Evolutionary conservation across 257 asterid species (phyloP), one percentile per base, ranked within the genome.

Genomic region (Solanum clarkiae): DNA sequence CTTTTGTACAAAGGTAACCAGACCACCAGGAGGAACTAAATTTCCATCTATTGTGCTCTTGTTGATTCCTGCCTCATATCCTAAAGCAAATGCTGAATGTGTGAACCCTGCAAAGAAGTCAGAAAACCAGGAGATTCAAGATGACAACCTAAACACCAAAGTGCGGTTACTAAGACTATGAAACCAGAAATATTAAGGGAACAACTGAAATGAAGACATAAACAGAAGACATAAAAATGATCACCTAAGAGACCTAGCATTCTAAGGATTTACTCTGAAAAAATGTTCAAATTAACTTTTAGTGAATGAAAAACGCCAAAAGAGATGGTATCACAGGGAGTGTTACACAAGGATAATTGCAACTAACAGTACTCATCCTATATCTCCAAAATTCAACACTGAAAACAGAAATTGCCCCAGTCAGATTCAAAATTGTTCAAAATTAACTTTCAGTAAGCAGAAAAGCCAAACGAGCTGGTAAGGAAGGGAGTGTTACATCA

Each of bases 21-120:
- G 98, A 84, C 97, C 98, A 85, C 97, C 98, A 4, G 98, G 98
- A 17, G 99, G 99, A 89, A 96, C 99, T 89, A 94, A 92, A 88
- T 92, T 94, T 20, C 93, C 98, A 87, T 96, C 97, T 56, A 96
- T 93, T 72, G 91, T 87, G 88, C 93, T 91, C 86, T 93, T 96
- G 77, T 87, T 86, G 85, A 94, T 92, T 85, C 97, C 98, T 17
- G 99, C 98, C 91, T 96, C 99, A 86, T 86, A 94, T 87, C 99
- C 99, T 80, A 96, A 90, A 86, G 94, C 93, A 86, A 96, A 96
- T 69, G 99, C 95, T 20, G 99, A 88, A 88, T 96, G 99, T 36
- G 96, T 87, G 85, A 96, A 96, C 77, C 99, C 99, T 94, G 97
- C 84, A 91, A 86, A 71, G 83, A 85, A 20, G 22, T 57, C 82